Evolutionary conservation across 176 grass and related monocot species (phyloP), one percentile per base, ranked within the genome.

Genomic region (Carex kokanica): DNA sequence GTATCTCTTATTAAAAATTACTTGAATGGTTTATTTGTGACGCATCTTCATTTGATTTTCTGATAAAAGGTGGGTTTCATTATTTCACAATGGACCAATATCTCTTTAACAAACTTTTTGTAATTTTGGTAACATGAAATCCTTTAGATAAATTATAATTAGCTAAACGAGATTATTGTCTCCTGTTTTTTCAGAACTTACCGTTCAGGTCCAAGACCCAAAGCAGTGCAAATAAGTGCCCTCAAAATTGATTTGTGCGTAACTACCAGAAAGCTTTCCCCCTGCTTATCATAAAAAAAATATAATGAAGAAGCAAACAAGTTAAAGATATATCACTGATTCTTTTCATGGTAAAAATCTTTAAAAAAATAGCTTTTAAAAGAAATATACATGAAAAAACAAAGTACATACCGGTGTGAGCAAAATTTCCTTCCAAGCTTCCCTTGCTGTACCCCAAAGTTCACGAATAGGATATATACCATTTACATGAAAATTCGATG

Each of bases 171-270:
- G 68, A 72, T 43, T 72, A 45, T 72, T 72, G 11, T 67, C 64
- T 36, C 18, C 18, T 61, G 57, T 64, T 47, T 57, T 12, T 59
- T 6, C 41, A 9, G 20, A 79, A 82, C 84, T 85, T 86, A 84
- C 94, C 91, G 88, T 82, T 97, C 91, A 25, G 94, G 91, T 69
- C 83, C 77, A 59, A 97, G 89, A 64, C 87, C 94, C 14, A 97
- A 69, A 25, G 91, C 91, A 31, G 94, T 91, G 83, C 91, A 93
- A 83, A 97, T 78, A 47, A 93, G 93, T 10, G 93, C 93, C 2
- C 89, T 83, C 80, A 97, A 83, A 86, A 93, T 91, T 72, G 93
- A 97, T 88, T 97, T 97, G 58, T 96, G 93, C 21, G 93, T 90
- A 69, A 97, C 84, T 49, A 93, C 91, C 70, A 97, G 82, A 78